phyloP scores from a whole-genome alignment of 2,329 filamentous ascomycete genomes.

The Venturia asperata region DNA sequence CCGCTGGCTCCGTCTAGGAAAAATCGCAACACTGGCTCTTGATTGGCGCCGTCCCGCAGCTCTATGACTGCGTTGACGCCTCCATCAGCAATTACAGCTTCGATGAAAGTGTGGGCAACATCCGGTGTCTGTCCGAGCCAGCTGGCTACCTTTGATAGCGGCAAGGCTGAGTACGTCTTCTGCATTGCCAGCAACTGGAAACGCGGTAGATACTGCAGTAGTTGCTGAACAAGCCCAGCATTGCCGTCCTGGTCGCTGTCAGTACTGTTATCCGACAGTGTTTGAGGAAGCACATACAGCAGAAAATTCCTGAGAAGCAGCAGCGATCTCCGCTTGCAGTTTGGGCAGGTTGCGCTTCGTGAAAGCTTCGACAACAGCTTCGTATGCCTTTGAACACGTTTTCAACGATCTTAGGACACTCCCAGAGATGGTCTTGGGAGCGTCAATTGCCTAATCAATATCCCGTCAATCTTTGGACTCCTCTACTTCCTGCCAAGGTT shows the following conservation, averaged over 20 bases:
- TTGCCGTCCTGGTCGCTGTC: slow-evolving; percentile 58
- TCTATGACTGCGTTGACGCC: slow-evolving; percentile 46
- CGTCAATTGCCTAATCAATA: not conserved
- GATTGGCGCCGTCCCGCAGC: slow-evolving; percentile 32
- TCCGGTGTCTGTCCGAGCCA: slow-evolving; percentile 45
- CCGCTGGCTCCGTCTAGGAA: slow-evolving; percentile 33
- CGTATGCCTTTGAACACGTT: slow-evolving; percentile 60
- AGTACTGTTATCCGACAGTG: slow-evolving; percentile 6
- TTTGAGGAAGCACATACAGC: not conserved
- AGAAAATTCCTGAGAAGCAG: slow-evolving; percentile 35
- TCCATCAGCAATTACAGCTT: slow-evolving; percentile 46
- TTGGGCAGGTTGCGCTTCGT: slow-evolving; percentile 49
- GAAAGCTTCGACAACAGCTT: slow-evolving; percentile 63
- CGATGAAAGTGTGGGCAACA: slow-evolving; percentile 47
- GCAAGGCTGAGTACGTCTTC: slow-evolving; percentile 61
- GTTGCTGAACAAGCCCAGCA: slow-evolving; percentile 59
- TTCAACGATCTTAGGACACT: slow-evolving; percentile 47
- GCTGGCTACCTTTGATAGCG: slow-evolving; percentile 47
- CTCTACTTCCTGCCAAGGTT: not conserved
- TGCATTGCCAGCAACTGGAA: slow-evolving; percentile 69
- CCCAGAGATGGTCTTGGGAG: slow-evolving; percentile 3
- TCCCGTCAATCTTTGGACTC: not conserved
- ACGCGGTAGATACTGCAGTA: slow-evolving; percentile 63
- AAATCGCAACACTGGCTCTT: slow-evolving; percentile 49
- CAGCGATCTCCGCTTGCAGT: slow-evolving; percentile 58